Percentiles rank a stretch among this genome's conserved stretches.
These are phyloP conservation scores for Mortierella hygrophila DNA, from an alignment of 192 early-diverging fungal species.

Conservation along the genomic window DNA sequence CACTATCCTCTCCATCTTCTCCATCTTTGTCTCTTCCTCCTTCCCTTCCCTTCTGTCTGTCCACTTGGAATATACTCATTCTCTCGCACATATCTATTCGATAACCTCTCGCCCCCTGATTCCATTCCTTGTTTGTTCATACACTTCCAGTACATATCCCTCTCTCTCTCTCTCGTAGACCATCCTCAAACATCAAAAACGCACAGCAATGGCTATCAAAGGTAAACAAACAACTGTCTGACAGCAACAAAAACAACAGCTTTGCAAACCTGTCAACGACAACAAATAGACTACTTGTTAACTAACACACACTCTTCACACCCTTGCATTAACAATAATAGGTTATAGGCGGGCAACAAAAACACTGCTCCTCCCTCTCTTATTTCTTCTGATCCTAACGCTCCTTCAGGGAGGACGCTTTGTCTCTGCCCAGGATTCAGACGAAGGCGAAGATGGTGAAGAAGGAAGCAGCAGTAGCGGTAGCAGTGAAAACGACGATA, in stretches of 20 bases:
- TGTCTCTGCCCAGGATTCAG: conserved; percentile 9
- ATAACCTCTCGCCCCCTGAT: no score
- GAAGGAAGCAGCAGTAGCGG: background rate
- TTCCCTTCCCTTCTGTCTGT: background rate
- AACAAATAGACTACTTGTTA: background rate
- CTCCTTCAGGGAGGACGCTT: background rate
- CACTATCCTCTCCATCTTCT: no score
- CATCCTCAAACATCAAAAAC: background rate
- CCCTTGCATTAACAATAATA: background rate
- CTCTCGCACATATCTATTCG: no score
- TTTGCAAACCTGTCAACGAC: background rate
- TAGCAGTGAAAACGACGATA: conserved; percentile 1
- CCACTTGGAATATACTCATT: background rate
- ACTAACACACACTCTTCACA: background rate
- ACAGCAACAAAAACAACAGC: background rate
- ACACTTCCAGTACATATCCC: background rate
- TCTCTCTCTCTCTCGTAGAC: background rate
- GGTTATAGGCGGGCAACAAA: conserved; percentile 11
- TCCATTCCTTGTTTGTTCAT: no score
- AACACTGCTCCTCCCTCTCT: conserved; percentile 9
- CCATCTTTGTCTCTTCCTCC: no score
- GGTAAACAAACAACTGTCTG: background rate
- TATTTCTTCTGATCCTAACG: conserved; percentile 17
- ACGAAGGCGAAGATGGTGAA: conserved; percentile 2
- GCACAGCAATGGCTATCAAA: background rate